Base-by-base conservation (phyloP, 2,329 filamentous ascomycete genomes). In the Epichloe hybrida region DNA sequence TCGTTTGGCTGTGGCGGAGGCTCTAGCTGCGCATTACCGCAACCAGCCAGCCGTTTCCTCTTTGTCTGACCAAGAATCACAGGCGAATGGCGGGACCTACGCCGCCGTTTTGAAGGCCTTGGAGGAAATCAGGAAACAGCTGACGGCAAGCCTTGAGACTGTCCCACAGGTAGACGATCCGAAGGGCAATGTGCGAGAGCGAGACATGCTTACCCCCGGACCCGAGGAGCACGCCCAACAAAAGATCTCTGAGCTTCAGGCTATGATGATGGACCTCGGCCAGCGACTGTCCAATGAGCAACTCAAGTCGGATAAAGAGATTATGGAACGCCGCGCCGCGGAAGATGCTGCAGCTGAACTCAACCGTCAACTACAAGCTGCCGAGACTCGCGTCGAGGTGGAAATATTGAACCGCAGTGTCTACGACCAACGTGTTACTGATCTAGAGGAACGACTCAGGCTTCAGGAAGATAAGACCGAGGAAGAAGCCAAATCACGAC, bases 1-100 rank as follows among this genome's bases (percentile, higher is more conserved):
- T 56, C 84, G 83, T 49, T 71, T 73, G 23, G 79, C 80, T 42
- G 76, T 91, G 27, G 69, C 83, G 50, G 91, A 97, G 57, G 88
- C 86, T 34, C 69, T 96, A 40, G 73, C 75, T 21, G 63, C 72
- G 9, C 78, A 83, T 50, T 73, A 79, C 48, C 71, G 64, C 46
- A 68, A 62, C 52, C 65, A 66, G 46, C 59, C 63, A 13, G 64
- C 62, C 52, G 52, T 55, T 1, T 46, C 62, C 20, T 54, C 60
- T 15, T 57, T 64, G 11, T 52, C 39, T 13, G 50, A 49, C 11
- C 43, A 60, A 21, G 49, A 58, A 8, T 54, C 61, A 6, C 52
- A 60, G 8, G 41, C 55, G 4, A 53, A 65, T 3, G 54, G 59
- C 4, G 68, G 72, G 0, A 73, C 75, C 55, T 68, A 73, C 8